phyloP scores from a whole-genome alignment of 1,139 yeast species.

The Geotrichum carabidarum region DNA sequence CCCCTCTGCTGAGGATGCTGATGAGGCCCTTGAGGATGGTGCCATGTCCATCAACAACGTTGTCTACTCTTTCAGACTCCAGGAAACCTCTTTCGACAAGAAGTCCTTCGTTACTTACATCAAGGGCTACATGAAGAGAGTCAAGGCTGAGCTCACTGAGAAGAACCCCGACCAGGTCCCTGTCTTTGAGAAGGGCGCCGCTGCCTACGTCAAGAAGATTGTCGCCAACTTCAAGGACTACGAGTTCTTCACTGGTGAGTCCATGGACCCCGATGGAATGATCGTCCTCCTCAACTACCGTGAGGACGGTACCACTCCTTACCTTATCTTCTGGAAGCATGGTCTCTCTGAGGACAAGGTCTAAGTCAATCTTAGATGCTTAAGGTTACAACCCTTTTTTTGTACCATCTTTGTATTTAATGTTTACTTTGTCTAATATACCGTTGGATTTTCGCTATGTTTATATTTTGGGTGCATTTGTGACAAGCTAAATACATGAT shows the following conservation, averaged over 20 bases:
- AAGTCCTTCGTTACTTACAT: slow-evolving; percentile 92
- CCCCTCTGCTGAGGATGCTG: slow-evolving; percentile 97
- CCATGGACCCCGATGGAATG: slow-evolving; percentile 99
- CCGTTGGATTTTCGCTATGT: neutral
- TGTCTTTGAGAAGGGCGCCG: slow-evolving; percentile 94
- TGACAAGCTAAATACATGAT: too few relatives aligned
- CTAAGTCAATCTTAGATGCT: slow-evolving; percentile 43
- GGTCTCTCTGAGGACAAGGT: slow-evolving; percentile 87
- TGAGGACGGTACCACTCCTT: slow-evolving; percentile 98
- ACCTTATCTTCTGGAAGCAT: slow-evolving; percentile 97
- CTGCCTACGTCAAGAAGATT: slow-evolving; percentile 91
- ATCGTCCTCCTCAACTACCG: slow-evolving; percentile 97
- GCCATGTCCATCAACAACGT: slow-evolving; percentile 92
- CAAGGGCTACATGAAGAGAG: slow-evolving; percentile 96
- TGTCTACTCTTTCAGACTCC: slow-evolving; percentile 97
- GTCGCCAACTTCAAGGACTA: slow-evolving; percentile 93
- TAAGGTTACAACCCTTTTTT: neutral
- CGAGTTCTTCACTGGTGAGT: slow-evolving; percentile 99
- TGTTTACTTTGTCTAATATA: slow-evolving; percentile 8
- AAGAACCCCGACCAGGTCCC: slow-evolving; percentile 79
- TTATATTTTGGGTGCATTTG: neutral
- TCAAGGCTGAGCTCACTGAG: slow-evolving; percentile 87
- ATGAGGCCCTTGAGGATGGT: slow-evolving; percentile 72
- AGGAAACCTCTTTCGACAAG: slow-evolving; percentile 92
- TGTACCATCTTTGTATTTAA: neutral